These are phyloP conservation scores for Ceratocystis colombiana DNA, from an alignment of 2,329 filamentous ascomycete genomes.

Conservation along the genomic window DNA sequence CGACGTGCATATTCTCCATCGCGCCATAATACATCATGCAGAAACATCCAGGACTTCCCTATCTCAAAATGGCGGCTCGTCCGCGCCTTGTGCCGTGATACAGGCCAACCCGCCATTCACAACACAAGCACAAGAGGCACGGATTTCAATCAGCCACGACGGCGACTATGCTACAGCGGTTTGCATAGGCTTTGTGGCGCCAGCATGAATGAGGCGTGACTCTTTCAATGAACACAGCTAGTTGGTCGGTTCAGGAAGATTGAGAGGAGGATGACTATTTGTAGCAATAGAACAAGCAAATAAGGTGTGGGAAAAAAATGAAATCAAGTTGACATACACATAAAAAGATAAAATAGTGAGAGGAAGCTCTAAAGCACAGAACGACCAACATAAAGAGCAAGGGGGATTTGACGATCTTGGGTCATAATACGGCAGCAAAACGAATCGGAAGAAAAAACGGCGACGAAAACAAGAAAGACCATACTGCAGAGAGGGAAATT, in stretches of 20 bases:
- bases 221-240: not conserved
- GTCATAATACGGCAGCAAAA: not conserved
- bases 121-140: slow-evolving; percentile 42
- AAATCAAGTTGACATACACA: slow-evolving; percentile 8
- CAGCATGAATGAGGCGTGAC: not conserved
- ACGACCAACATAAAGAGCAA: not conserved
- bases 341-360: slow-evolving; percentile 1
- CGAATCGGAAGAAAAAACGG: slow-evolving; percentile 14
- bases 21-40: slow-evolving; percentile 13
- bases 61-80: slow-evolving; percentile 3
- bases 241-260: not conserved
- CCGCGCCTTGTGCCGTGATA: slow-evolving; percentile 16
- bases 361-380: slow-evolving; percentile 9
- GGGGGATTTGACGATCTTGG: not conserved
- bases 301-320: not conserved
- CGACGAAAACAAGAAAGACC: slow-evolving; percentile 14
- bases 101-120: slow-evolving; percentile 11
- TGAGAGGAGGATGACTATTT: not conserved
- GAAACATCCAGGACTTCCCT: not conserved
- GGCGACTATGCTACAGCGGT: slow-evolving; percentile 67
- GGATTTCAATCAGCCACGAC: slow-evolving; percentile 80
- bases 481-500: slow-evolving; percentile 4
- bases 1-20: slow-evolving; percentile 41
- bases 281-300: not conserved
- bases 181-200: slow-evolving; percentile 41